Conservation (phyloP, 176 grass and related monocot genomes). For the Elaeis guineensis region DNA sequence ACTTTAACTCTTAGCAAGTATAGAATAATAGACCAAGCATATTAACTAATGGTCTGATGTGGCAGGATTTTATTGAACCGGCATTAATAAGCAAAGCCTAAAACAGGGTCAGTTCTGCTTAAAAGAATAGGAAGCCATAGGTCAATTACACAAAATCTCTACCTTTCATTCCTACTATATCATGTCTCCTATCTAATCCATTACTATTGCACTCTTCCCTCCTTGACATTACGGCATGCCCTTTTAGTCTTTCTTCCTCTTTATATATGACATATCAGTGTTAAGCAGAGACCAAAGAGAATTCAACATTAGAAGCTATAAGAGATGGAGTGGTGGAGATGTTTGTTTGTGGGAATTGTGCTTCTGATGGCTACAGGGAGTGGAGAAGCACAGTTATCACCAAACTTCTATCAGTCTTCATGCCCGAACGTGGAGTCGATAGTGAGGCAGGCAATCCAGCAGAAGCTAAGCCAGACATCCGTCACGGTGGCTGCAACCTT, state of each 20-base stretch:
- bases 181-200: no score
- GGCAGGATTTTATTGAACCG: no score
- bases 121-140: no score
- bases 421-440: constrained; percentile 39
- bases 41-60: no score
- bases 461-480: constrained; percentile 52
- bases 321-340: constrained; percentile 19
- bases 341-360: background rate
- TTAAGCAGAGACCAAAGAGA: background rate
- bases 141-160: no score
- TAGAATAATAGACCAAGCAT: no score
- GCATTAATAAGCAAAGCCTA: no score
- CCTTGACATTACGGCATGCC: background rate
- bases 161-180: no score
- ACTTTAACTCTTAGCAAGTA: no score
- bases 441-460: constrained; percentile 34
- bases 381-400: constrained; percentile 15
- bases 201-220: background rate
- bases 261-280: background rate
- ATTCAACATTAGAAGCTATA: background rate
- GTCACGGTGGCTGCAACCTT: constrained; percentile 61
- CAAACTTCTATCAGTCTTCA: constrained; percentile 28
- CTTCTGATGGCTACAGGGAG: background rate
- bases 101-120: no score
- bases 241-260: background rate